phyloP scores from a whole-genome alignment of 1,139 yeast species.

The Kurtzmaniella quercitrusa region DNA sequence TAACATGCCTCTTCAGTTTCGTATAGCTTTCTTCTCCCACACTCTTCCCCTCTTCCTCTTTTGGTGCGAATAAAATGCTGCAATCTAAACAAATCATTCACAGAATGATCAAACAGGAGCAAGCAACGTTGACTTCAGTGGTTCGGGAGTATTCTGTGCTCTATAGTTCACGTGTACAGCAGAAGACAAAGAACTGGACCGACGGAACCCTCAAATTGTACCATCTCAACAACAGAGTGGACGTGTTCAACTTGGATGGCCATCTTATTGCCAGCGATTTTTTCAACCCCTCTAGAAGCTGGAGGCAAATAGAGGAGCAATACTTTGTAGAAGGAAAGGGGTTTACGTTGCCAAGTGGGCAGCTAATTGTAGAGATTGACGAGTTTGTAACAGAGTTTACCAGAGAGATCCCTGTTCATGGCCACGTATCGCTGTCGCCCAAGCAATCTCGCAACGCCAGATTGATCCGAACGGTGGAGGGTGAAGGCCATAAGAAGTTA shows the following conservation, averaged over 20 bases:
- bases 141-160: conserved; percentile 35
- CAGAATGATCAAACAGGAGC: not conserved
- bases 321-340: conserved; percentile 12
- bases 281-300: conserved; percentile 13
- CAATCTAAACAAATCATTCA: not conserved
- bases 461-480: not conserved
- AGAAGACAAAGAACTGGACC: conserved; percentile 50
- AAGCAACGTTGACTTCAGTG: conserved; percentile 17
- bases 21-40: too few species aligned
- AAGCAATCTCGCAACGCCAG: not conserved
- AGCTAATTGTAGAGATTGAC: conserved; percentile 15
- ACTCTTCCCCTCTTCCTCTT: not conserved
- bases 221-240: conserved; percentile 44
- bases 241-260: conserved; percentile 36
- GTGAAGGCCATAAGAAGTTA: not conserved
- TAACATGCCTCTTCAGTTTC: too few species aligned
- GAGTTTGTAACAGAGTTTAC: conserved; percentile 11
- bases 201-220: conserved; percentile 50
- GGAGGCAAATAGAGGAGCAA: conserved; percentile 9
- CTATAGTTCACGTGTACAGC: conserved; percentile 43
- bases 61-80: not conserved
- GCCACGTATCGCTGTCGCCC: not conserved
- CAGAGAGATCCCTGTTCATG: conserved; percentile 13
- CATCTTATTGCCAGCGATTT: conserved; percentile 33
- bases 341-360: conserved; percentile 14